Base-by-base conservation (phyloP, 345 rosid genomes). In the Mangifera indica region DNA sequence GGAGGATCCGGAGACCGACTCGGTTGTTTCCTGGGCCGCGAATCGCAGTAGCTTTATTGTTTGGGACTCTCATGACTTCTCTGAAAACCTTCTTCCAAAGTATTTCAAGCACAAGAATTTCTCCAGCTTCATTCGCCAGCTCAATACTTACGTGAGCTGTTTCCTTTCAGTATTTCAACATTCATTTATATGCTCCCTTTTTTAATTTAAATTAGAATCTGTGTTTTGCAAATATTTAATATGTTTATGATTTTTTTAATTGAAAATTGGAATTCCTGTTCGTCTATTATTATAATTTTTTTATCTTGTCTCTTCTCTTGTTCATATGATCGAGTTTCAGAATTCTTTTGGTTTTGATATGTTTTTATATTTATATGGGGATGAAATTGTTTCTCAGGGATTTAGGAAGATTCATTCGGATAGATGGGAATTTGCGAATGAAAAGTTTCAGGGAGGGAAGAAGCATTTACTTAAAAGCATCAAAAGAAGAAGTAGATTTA, bases 71-170 rank as follows among this genome's bases (percentile, higher is more conserved):
- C 78, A 79, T 42, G 69, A 69, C 67, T 82, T 88, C 76, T 80
- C 90, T 0, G 78, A 77, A 60, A 64, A 25, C 52, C 75, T 89
- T 9, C 85, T 89, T 34, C 93, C 91, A 0, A 86, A 80, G 74
- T 87, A 80, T 81, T 89, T 89, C 80, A 89, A 89, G 77, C 94
- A 89, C 86, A 82, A 67, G 20, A 89, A 89, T 60, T 89, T 89
- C 81, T 84, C 94, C n/a, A 89, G 92, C 78, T 89, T 89, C 71
- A 65, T 89, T 63, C 86, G 94, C 48, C 94, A 89, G 74, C 88
- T 89, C 76, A 87, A 87, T 77, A 84, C 91, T 52, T 89, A 86
- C 59, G 94, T 87, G 60, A 87, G 91, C 74, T 37, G 1, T 37
- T 37, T 6, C 7, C 73, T 1, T 71, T 56, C 34, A 22, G 17